Conservation (phyloP, 2,329 filamentous ascomycete genomes). For the Verticillium isaacii region DNA sequence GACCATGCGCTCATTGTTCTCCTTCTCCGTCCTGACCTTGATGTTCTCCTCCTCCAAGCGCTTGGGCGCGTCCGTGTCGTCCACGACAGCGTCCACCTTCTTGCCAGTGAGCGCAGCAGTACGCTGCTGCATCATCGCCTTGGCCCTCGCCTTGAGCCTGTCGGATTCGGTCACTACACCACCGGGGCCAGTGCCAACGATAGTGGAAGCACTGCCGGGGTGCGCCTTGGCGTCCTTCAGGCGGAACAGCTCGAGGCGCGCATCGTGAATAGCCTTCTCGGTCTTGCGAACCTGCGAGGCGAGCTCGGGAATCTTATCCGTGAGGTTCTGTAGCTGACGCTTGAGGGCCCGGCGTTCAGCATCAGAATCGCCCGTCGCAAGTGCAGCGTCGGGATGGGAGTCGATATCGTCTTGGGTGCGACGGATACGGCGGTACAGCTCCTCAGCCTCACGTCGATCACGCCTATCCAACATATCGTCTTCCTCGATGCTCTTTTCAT, state of each 20-base stretch:
- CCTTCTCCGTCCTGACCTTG: conserved; percentile 75
- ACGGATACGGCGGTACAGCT: conserved; percentile 87
- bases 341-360: conserved; percentile 83
- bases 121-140: conserved; percentile 98
- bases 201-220: conserved; percentile 71
- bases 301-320: conserved; percentile 85
- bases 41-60: conserved; percentile 85
- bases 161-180: conserved; percentile 89
- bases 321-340: conserved; percentile 81
- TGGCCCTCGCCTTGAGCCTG: conserved; percentile 87
- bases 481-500: conserved; percentile 84
- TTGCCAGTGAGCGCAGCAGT: conserved; percentile 88
- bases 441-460: conserved; percentile 88
- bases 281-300: conserved; percentile 88
- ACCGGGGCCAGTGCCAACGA: conserved; percentile 90
- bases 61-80: conserved; percentile 75
- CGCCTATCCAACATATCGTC: conserved; percentile 88
- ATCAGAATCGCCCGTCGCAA: conserved; percentile 72
- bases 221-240: conserved; percentile 90
- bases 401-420: conserved; percentile 94
- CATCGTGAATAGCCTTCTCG: conserved; percentile 89
- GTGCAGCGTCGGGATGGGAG: conserved; percentile 71
- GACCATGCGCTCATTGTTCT: conserved; percentile 95
- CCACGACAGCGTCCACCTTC: conserved; percentile 63
- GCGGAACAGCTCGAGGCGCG: conserved; percentile 87